These are phyloP conservation scores for Microcera coccophila DNA, from an alignment of 2,329 filamentous ascomycete genomes.

Conservation along the genomic window DNA sequence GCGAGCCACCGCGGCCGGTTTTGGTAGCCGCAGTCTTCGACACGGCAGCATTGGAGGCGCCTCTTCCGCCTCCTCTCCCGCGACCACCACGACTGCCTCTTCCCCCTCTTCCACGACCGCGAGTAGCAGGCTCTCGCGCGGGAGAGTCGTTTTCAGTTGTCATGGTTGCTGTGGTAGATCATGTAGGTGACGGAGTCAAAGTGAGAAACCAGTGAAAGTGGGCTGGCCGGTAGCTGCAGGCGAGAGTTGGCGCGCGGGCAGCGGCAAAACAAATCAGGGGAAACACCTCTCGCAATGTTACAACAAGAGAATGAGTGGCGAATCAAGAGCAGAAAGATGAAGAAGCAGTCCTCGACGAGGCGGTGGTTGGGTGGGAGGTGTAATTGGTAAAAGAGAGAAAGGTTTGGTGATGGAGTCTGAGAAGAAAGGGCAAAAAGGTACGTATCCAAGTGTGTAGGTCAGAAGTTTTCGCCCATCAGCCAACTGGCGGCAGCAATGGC, in stretches of 20 bases:
- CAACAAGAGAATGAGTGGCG: not conserved
- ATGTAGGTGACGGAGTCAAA: constrained; percentile 26
- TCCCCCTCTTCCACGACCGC: constrained; percentile 35
- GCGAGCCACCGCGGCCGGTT: constrained; percentile 35
- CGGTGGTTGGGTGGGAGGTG: not conserved
- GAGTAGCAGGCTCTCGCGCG: constrained; percentile 34
- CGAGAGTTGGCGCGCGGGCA: not conserved
- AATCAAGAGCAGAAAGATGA: not conserved
- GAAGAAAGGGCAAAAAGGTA: constrained; percentile 22
- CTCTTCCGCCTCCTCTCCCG: constrained; percentile 26
- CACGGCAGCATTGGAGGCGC: constrained; percentile 28
- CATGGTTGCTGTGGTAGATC: constrained; percentile 33
- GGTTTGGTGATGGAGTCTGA: constrained; percentile 9
- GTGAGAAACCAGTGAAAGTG: constrained; percentile 14
- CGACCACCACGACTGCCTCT: constrained; percentile 30
- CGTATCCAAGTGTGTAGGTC: constrained; percentile 20
- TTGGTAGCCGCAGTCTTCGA: constrained; percentile 35
- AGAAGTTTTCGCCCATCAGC: constrained; percentile 25
- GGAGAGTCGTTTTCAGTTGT: constrained; percentile 37
- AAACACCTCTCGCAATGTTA: not conserved
- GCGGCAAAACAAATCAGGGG: not conserved
- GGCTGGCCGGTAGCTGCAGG: not conserved
- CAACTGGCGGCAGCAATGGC: constrained; percentile 20
- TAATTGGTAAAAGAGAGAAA: constrained; percentile 15
- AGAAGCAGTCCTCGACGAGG: not conserved